A percentile compares a stretch with the other conserved stretches of the same genome.
Evolutionary conservation across 2,329 filamentous ascomycete species (phyloP).

Genomic region (Beauveria scarabaeidicola): DNA sequence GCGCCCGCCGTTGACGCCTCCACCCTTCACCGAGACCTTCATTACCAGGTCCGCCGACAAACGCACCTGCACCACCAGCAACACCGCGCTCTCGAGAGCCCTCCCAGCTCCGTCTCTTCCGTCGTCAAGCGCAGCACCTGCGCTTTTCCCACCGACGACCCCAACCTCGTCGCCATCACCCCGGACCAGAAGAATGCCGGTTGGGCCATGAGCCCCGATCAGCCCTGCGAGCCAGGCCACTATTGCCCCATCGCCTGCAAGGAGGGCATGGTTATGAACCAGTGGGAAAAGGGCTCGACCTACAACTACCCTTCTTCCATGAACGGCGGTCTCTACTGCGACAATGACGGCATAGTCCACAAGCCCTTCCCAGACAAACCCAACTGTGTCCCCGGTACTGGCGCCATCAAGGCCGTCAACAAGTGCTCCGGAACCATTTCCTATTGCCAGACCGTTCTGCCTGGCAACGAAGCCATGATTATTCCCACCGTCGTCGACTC

Average conservation of each 20-base stretch:
- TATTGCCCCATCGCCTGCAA: constrained; percentile 75
- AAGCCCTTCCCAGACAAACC: constrained; percentile 61
- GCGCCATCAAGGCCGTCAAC: constrained; percentile 57
- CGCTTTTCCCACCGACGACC: constrained; percentile 52
- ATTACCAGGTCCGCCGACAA: constrained; percentile 28
- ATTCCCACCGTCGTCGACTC: constrained; percentile 63
- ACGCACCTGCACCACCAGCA: constrained; percentile 22
- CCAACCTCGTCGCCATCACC: constrained; percentile 60
- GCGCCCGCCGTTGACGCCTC: constrained; percentile 7
- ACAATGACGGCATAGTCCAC: constrained; percentile 52
- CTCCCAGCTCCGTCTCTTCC: constrained; percentile 14
- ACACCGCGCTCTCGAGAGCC: constrained; percentile 15
- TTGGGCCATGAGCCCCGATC: constrained; percentile 73
- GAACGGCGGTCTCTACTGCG: constrained; percentile 69
- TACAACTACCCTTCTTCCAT: constrained; percentile 65
- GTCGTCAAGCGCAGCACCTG: constrained; percentile 51
- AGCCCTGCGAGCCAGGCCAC: constrained; percentile 54
- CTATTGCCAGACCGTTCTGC: constrained; percentile 72
- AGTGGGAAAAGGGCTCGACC: constrained; percentile 65
- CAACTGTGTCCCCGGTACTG: constrained; percentile 63
- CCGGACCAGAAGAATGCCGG: constrained; percentile 58
- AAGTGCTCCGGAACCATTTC: constrained; percentile 53
- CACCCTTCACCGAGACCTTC: constrained; percentile 14
- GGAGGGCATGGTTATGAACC: constrained; percentile 65
- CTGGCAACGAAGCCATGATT: constrained; percentile 74